Evolutionary conservation across 176 grass and related monocot species (phyloP), one percentile per base, ranked within the genome.

Genomic region (Oryza meridionalis): DNA sequence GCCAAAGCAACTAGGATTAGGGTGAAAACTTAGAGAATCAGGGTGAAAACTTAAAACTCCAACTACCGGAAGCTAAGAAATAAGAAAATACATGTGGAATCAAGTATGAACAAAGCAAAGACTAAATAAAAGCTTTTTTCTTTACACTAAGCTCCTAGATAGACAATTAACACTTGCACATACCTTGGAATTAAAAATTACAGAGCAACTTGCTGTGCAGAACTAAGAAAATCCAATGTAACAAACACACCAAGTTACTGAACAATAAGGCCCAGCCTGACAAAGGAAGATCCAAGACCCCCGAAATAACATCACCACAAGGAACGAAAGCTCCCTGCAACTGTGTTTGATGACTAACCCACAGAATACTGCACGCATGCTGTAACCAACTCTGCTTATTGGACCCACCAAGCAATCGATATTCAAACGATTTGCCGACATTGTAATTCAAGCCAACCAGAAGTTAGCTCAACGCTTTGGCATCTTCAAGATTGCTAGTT

Each of bases 51-150:
- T 61, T 21, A 22, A 61, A 61, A n/a, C 0, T 33, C 55, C 12
- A 50, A 65, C 55, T 51, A 37, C 3, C 14, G 16, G 42, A 86
- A 87, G 51, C 65, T 75, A 35, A 42, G 17, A 21, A 82, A 70
- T 37, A 0, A 69, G 13, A 46, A 0, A 73, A 63, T 29, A 27
- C 38, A 82, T 31, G 0, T 9, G 55, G 6, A 45, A 29, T 2
- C 35, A 83, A 29, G 17, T 32, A 2, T 3, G 16, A 33, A 75
- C 7, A 75, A 55, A 75, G 19, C 9, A 51, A 53, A 32, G 15
- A 55, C 2, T 53, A 33, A 17, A 55, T 33, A 32, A 32, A 75
- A 75, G 25, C 17, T 33, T 21, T 35, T 55, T 29, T 17, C 9
- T 35, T n/a, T 19, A 49, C 26, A 76, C 9, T 76, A 76, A 58